A percentile compares a stretch with the other conserved stretches of the same genome.
Evolutionary conservation across 1,284 basidiomycete genomes (phyloP).

Genomic region (Sporisorium exsertum): DNA sequence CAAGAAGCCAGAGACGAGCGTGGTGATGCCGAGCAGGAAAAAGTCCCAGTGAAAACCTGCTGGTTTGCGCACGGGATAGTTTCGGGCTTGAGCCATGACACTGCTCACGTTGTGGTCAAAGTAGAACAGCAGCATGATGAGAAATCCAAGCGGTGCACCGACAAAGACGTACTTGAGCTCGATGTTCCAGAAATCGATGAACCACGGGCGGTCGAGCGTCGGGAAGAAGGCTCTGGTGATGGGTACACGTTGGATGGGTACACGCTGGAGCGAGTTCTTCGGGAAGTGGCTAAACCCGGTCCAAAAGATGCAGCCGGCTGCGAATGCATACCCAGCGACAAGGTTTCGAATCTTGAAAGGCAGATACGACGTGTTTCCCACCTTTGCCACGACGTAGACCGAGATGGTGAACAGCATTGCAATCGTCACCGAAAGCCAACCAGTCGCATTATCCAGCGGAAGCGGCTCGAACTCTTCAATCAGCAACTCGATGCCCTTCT

Average conservation of each 20-base stretch:
- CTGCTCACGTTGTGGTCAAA: slow-evolving; percentile 77
- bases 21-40: slow-evolving; percentile 87
- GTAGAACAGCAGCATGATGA: slow-evolving; percentile 67
- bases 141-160: slow-evolving; percentile 75
- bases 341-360: slow-evolving; percentile 69
- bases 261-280: slow-evolving; percentile 55
- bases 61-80: slow-evolving; percentile 89
- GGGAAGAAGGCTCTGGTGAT: slow-evolving; percentile 71
- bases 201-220: slow-evolving; percentile 81
- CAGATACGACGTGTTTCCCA: slow-evolving; percentile 62
- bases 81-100: slow-evolving; percentile 89
- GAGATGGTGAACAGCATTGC: slow-evolving; percentile 70
- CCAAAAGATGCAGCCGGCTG: slow-evolving; percentile 70
- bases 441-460: slow-evolving; percentile 66
- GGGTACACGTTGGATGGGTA: slow-evolving; percentile 62
- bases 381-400: slow-evolving; percentile 67
- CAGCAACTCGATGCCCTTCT: slow-evolving; percentile 71
- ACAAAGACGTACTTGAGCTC: slow-evolving; percentile 89
- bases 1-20: slow-evolving; percentile 88
- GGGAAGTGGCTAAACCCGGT: slow-evolving; percentile 71
- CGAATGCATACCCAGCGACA: slow-evolving; percentile 70
- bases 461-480: slow-evolving; percentile 68
- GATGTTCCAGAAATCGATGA: slow-evolving; percentile 91
- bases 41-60: slow-evolving; percentile 86
- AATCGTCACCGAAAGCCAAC: slow-evolving; percentile 71